Base-by-base conservation (phyloP, 768 basidiomycete species). In the Trametopsis cervina region DNA sequence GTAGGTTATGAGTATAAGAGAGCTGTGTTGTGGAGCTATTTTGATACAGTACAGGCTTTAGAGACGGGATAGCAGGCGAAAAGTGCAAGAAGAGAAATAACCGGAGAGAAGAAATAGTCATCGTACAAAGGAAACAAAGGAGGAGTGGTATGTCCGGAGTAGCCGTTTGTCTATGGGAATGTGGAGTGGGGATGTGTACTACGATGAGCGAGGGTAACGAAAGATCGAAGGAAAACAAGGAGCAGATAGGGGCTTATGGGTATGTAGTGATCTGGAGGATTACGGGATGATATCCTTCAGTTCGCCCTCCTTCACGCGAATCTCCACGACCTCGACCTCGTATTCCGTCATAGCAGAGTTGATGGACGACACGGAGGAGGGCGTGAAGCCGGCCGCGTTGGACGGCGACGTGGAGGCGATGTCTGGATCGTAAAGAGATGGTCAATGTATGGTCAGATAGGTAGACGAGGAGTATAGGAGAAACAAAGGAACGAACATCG, bases 251-350 rank as follows among this genome's bases (percentile, higher is more conserved):
- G 27, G 45, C 40, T 40, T 44, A 37, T n/a, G n/a, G n/a, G n/a
- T n/a, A n/a, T n/a, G n/a, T n/a, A n/a, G n/a, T n/a, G n/a, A n/a
- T n/a, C n/a, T n/a, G 21, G 26, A 39, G 40, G 6, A 22, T 67
- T 54, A 75, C 27, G 82, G 88, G 63, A 90, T 85, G 61, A 90
- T 83, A 50, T 80, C 76, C 62, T 81, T 76, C 42, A 89, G 68
- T 57, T 91, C 89, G 43, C 78, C 84, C 58, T 88, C 88, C 53
- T 76, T 73, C 51, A 91, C 85, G 50, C 88, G 76, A 63, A 91
- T 92, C 69, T 89, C 86, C 56, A 87, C 89, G 29, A 90, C 88
- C 64, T 91, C 88, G 51, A 90, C 81, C 61, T 89, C 86, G 55
- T 86, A 89, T 57, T 87, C 85, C 52, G 76, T 78, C 54, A 85